Evolutionary conservation across 2,329 filamentous ascomycete species (phyloP), one percentile per base, ranked within the genome.

Genomic region (Stachybotrys echinatus): DNA sequence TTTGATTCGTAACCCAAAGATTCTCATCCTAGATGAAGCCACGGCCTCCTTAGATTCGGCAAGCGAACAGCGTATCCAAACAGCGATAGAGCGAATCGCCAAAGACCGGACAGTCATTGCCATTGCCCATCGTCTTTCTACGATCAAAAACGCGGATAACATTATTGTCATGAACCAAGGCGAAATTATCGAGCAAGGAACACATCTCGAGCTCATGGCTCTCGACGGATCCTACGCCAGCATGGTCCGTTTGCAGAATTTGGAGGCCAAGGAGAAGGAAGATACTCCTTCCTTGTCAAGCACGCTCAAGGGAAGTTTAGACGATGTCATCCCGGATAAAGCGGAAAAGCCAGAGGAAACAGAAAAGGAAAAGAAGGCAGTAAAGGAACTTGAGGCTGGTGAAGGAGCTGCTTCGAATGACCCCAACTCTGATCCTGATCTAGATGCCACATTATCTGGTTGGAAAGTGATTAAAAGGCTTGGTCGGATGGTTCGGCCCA

Each of bases 151-250:
- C 48, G 84, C 85, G 0, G 81, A 88, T 57, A 79, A 81, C 52
- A 88, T 89, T 50, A 72, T 88, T 19, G 84, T 88, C 18, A 74
- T 88, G 61, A 74, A 79, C 14, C 70, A 76, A 48, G 85, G 85
- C 0, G 64, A 74, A 45, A 75, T 85, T 4, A 69, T 84, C 12
- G 85, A 88, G 62, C 73, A 84, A 58, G 85, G 85, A 0, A 82
- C 74, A 0, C 84, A 88, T 50, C 69, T 80, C 4, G 74, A 83
- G 48, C 72, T 88, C 3, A 70, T 88, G 53, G 63, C 68, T 2
- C 64, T 71, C 12, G 23, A 18, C 6, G 66, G 71, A 14, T 64
- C 80, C 5, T 85, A 85, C 55, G 72, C 71, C 7, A 68, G 69
- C 31, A 72, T 85, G 48, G 79, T 83, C 3, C 62, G 64, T 38